These are phyloP conservation scores for Davidsoniella virescens DNA, from an alignment of 2,329 filamentous ascomycete genomes.

Conservation along the genomic window DNA sequence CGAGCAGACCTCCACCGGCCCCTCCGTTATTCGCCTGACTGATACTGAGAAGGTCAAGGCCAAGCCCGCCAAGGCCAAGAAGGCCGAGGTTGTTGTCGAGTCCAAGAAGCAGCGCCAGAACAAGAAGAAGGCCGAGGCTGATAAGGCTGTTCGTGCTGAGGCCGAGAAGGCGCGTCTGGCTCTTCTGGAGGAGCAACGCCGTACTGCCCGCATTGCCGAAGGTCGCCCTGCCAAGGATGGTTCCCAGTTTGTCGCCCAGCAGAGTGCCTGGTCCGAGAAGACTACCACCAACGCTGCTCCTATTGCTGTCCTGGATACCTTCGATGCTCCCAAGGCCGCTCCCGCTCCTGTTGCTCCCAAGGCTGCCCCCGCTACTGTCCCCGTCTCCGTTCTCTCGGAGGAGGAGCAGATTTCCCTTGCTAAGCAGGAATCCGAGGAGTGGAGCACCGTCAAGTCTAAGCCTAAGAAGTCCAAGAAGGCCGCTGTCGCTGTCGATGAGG, in stretches of 20 bases:
- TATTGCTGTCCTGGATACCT: constrained; percentile 40
- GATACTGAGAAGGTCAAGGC: constrained; percentile 44
- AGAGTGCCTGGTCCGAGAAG: constrained; percentile 27
- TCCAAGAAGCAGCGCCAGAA: constrained; percentile 95
- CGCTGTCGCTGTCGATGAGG: constrained; percentile 12
- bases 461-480: constrained; percentile 26
- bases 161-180: constrained; percentile 63
- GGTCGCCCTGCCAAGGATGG: constrained; percentile 74
- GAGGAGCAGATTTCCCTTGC: constrained; percentile 46
- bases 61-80: constrained; percentile 44
- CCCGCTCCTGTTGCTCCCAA: constrained; percentile 24
- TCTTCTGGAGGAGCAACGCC: constrained; percentile 67
- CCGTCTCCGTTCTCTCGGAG: constrained; percentile 33
- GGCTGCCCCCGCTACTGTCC: constrained; percentile 20
- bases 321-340: constrained; percentile 19
- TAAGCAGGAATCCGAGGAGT: constrained; percentile 34
- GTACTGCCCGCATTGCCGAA: constrained; percentile 64
- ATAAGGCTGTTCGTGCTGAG: constrained; percentile 57
- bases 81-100: constrained; percentile 52
- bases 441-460: constrained; percentile 39
- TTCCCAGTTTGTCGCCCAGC: constrained; percentile 33
- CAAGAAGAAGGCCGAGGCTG: constrained; percentile 69
- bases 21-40: constrained; percentile 56
- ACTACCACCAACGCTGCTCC: constrained; percentile 21
- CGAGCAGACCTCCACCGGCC: constrained; percentile 49